Conservation (phyloP, 2,329 filamentous ascomycete genomes). For the Cryoendolithus antarcticus region DNA sequence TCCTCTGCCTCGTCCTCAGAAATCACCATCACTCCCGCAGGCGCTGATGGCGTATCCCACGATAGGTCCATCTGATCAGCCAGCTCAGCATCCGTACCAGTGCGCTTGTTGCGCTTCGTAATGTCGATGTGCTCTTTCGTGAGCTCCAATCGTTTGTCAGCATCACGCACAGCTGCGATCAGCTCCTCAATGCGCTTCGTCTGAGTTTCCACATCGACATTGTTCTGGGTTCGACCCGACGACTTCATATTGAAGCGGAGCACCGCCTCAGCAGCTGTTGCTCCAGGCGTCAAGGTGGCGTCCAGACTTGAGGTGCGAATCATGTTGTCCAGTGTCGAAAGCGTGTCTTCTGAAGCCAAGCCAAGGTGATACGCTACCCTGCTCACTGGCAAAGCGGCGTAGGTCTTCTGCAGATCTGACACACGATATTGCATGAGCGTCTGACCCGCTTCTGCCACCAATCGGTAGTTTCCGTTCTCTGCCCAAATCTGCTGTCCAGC, state of each 20-base stretch:
- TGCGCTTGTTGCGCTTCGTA: constrained; percentile 35
- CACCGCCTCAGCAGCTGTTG: constrained; percentile 30
- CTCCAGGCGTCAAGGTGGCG: constrained; percentile 36
- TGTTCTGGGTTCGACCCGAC: constrained; percentile 16
- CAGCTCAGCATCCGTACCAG: constrained; percentile 18
- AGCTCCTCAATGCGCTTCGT: constrained; percentile 39
- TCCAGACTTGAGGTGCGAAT: constrained; percentile 39
- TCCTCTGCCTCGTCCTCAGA: constrained; percentile 14
- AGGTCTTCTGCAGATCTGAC: constrained; percentile 59
- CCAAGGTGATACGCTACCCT: constrained; percentile 41
- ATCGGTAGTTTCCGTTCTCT: constrained; percentile 57
- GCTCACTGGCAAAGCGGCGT: constrained; percentile 48
- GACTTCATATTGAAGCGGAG: constrained; percentile 38
- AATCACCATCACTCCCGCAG: constrained; percentile 2
- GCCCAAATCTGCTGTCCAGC: constrained; percentile 38
- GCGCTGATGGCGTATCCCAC: constrained; percentile 14
- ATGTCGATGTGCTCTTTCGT: constrained; percentile 47
- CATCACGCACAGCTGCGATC: constrained; percentile 39
- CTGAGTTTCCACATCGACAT: constrained; percentile 35
- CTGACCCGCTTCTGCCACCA: constrained; percentile 56
- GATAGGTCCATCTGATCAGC: constrained; percentile 25
- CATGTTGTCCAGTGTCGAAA: constrained; percentile 41
- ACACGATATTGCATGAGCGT: constrained; percentile 69
- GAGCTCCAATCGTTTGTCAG: constrained; percentile 43
- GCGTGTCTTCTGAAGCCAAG: constrained; percentile 37